phyloP scores from a whole-genome alignment of 768 basidiomycete genomes.

The Mycena chlorophos region DNA sequence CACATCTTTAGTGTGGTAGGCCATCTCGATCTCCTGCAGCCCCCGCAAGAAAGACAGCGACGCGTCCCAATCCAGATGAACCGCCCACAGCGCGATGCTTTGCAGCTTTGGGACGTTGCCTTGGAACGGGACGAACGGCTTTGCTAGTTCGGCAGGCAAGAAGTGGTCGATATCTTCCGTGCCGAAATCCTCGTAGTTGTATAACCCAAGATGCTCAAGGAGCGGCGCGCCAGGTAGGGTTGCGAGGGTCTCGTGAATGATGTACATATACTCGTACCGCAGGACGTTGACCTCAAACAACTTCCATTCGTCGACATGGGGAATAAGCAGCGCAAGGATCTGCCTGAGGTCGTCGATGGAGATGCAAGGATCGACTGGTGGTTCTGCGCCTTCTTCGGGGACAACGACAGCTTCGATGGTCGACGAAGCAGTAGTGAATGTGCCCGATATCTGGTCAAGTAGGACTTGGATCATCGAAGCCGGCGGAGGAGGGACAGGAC shows the following conservation, averaged over 20 bases:
- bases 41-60: slow-evolving; percentile 44
- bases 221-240: slow-evolving; percentile 48
- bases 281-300: slow-evolving; percentile 47
- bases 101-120: slow-evolving; percentile 55
- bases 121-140: slow-evolving; percentile 51
- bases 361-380: slow-evolving; percentile 23
- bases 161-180: slow-evolving; percentile 43
- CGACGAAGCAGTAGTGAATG: slow-evolving; percentile 4
- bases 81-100: slow-evolving; percentile 59
- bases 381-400: slow-evolving; percentile 9
- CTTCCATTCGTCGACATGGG: slow-evolving; percentile 58
- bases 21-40: slow-evolving; percentile 55
- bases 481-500: neutral
- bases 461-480: slow-evolving; percentile 20
- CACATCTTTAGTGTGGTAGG: slow-evolving; percentile 62
- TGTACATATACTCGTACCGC: slow-evolving; percentile 48
- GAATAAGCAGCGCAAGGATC: slow-evolving; percentile 47
- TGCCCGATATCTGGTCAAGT: slow-evolving; percentile 13
- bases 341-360: slow-evolving; percentile 34
- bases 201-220: slow-evolving; percentile 56
- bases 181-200: slow-evolving; percentile 49
- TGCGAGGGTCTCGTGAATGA: slow-evolving; percentile 44
- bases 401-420: slow-evolving; percentile 1
- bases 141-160: slow-evolving; percentile 39
- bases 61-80: slow-evolving; percentile 67